phyloP scores from a whole-genome alignment of 768 basidiomycete species.

The Mycena albidolilacea region DNA sequence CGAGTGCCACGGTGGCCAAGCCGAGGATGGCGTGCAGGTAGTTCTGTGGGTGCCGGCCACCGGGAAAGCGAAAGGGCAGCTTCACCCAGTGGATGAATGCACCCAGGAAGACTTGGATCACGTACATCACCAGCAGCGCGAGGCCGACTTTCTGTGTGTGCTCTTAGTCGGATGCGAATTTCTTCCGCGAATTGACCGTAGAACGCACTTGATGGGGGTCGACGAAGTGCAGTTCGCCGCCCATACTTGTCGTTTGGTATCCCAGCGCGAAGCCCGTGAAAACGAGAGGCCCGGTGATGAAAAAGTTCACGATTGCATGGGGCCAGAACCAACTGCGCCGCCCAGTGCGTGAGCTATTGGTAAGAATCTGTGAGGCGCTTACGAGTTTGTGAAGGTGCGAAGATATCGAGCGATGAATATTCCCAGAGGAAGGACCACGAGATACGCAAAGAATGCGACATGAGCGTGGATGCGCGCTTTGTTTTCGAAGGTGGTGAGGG shows the following conservation, averaged over 20 bases:
- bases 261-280: constrained; percentile 50
- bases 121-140: constrained; percentile 55
- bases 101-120: constrained; percentile 54
- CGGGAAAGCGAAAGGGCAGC: constrained; percentile 43
- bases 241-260: constrained; percentile 36
- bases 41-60: constrained; percentile 47
- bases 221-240: constrained; percentile 36
- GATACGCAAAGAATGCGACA: constrained; percentile 52
- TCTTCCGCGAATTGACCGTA: background rate
- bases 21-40: constrained; percentile 51
- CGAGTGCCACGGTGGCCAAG: constrained; percentile 52
- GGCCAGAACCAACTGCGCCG: constrained; percentile 45
- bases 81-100: constrained; percentile 56
- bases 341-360: background rate
- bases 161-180: background rate
- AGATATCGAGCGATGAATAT: constrained; percentile 54
- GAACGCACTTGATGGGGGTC: constrained; percentile 50
- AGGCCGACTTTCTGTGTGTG: constrained; percentile 50
- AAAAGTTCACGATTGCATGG: constrained; percentile 53
- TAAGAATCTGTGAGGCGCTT: background rate
- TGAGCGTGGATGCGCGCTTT: constrained; percentile 50
- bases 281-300: constrained; percentile 53
- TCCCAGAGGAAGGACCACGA: constrained; percentile 55
- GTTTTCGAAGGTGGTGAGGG: constrained; percentile 26
- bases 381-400: constrained; percentile 50